Percentiles rank a stretch among this genome's conserved stretches.
Evolutionary conservation across 768 basidiomycete species (phyloP).

Genomic region (Leccinum sublutescens): DNA sequence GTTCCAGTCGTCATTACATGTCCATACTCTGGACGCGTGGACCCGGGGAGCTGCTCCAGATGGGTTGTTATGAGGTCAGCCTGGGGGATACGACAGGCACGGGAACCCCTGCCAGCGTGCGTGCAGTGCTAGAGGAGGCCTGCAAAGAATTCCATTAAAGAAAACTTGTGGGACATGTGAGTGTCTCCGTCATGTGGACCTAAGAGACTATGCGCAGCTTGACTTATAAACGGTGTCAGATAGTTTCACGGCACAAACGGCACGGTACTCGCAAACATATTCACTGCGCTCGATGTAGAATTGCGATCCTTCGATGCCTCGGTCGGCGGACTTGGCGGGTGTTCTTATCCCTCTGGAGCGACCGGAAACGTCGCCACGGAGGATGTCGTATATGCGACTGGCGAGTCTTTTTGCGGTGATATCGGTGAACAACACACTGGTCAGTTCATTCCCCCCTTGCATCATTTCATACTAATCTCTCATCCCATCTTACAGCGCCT

Average conservation of each 20-base stretch:
- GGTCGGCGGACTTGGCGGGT: slow-evolving; percentile 64
- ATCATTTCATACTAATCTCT: too few relatives aligned
- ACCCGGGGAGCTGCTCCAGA: slow-evolving; percentile 70
- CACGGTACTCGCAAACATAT: slow-evolving; percentile 73
- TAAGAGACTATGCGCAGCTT: too few relatives aligned
- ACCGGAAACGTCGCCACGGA: slow-evolving; percentile 73
- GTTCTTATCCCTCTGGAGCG: slow-evolving; percentile 54
- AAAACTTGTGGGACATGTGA: slow-evolving; percentile 61
- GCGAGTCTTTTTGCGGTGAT: slow-evolving; percentile 57
- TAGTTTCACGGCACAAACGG: slow-evolving; percentile 93
- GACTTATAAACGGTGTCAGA: neutral
- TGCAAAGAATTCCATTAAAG: slow-evolving; percentile 57
- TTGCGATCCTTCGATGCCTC: slow-evolving; percentile 80
- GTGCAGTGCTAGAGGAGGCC: slow-evolving; percentile 68
- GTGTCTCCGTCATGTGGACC: slow-evolving; percentile 34
- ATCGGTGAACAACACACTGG: slow-evolving; percentile 33
- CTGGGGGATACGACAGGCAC: slow-evolving; percentile 91
- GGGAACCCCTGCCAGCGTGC: slow-evolving; percentile 70
- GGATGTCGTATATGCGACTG: slow-evolving; percentile 77
- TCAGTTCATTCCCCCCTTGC: neutral
- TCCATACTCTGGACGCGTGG: slow-evolving; percentile 81
- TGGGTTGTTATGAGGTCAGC: slow-evolving; percentile 95
- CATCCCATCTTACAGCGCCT: too few relatives aligned
- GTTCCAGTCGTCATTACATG: slow-evolving; percentile 82
- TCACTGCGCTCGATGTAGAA: slow-evolving; percentile 68